Evolutionary conservation across 1,284 basidiomycete genomes (phyloP), one percentile per base, ranked within the genome.

Genomic region (Xanthoconium separans): DNA sequence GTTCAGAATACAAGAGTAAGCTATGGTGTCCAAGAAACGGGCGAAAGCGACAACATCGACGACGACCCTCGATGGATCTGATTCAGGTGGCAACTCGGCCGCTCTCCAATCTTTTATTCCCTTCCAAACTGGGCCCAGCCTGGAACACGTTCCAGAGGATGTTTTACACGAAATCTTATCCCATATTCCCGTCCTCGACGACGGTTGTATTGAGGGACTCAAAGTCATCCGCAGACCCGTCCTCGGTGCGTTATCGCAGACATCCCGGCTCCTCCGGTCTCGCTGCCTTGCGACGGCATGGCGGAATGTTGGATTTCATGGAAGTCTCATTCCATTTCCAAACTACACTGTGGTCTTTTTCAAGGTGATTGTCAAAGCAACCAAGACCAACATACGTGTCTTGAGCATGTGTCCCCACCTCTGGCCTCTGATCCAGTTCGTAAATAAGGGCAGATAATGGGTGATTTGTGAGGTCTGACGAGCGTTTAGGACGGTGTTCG

Each of bases 401-500:
- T 22, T 54, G 51, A 44, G 47, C 7, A 22, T 43, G 2, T 63
- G 49, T 27, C 34, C 53, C 4, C 30, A 55, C 30, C 22, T 62
- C 12, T 13, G 45, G 6, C 49, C 56, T 1, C n/a, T 62, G 34
- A 42, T 64, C 43, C 54, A 40, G 57, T 62, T n/a, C 45, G 52
- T 59, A 36, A 37, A 34, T 6, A 24, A 24, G 24, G 34, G 11
- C 13, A 31, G 12, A 27, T 8, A 8, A 4, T 6, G 5, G 10
- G 12, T 20, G n/a, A 15, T 16, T 2, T 6, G 11, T 13, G 31
- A 22, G 9, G 2, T 22, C 30, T 56, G 36, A 54, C 11, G 2
- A 15, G 24, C 16, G 16, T 47, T 5, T 29, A 76, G 71, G 24
- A 64, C 60, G 0, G 57, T 69, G 18, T 67, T 64, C 6, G 63